Evolutionary conservation across 1,139 yeast genomes (phyloP).

Genomic region (Suhomyces taliae): DNA sequence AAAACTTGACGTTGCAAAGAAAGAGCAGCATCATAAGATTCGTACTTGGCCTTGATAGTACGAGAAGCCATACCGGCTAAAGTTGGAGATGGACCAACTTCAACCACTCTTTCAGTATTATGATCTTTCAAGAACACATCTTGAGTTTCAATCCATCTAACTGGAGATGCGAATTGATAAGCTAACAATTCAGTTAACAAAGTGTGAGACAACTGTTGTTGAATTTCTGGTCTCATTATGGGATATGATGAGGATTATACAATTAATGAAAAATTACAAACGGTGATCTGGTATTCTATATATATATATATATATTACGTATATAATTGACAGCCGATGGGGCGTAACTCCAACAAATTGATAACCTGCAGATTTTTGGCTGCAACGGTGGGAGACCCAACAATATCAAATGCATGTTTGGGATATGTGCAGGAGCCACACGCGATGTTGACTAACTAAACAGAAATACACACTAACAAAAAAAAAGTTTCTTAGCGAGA

Average conservation of each 20-base stretch:
- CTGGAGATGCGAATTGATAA: slow-evolving; percentile 98
- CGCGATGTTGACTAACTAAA: background rate
- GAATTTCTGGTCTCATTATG: slow-evolving; percentile 91
- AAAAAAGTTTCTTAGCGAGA: background rate
- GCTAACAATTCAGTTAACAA: slow-evolving; percentile 93
- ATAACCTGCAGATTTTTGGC: slow-evolving; percentile 5
- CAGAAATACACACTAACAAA: background rate
- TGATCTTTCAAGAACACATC: slow-evolving; percentile 92
- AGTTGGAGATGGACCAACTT: slow-evolving; percentile 98
- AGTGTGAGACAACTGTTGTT: slow-evolving; percentile 95
- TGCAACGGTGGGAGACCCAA: slow-evolving; percentile 4
- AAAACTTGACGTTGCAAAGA: slow-evolving; percentile 95
- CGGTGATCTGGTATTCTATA: slow-evolving; percentile 1
- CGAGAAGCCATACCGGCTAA: slow-evolving; percentile 98
- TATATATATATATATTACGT: background rate
- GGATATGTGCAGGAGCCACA: background rate
- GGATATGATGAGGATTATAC: background rate
- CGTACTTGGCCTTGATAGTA: slow-evolving; percentile 94
- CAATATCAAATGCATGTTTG: background rate
- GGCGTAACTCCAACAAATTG: slow-evolving; percentile 3
- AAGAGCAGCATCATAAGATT: slow-evolving; percentile 95
- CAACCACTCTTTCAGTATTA: slow-evolving; percentile 96
- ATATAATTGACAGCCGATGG: background rate
- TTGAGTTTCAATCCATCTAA: slow-evolving; percentile 99
- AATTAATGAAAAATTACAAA: background rate